Evolutionary conservation across 2,329 filamentous ascomycete genomes (phyloP).

Genomic region (Calonectria hongkongensis): DNA sequence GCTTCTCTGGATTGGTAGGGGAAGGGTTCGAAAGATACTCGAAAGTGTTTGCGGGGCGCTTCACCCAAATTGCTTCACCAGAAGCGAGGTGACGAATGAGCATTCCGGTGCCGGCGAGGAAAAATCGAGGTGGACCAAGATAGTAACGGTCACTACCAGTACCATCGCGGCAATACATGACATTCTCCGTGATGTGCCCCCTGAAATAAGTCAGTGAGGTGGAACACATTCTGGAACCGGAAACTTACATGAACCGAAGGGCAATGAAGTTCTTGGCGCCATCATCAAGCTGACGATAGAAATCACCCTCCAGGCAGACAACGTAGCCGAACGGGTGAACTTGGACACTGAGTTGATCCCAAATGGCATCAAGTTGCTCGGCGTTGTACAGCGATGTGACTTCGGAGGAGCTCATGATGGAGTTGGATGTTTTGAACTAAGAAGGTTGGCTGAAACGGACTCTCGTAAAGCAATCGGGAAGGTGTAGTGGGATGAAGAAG

Average conservation of each 20-base stretch:
- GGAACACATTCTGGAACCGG: neutral
- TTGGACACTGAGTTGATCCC: neutral
- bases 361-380: neutral
- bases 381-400: neutral
- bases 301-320: constrained; percentile 1
- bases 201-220: neutral
- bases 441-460: neutral
- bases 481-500: neutral
- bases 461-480: neutral
- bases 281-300: constrained; percentile 10
- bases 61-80: constrained; percentile 1
- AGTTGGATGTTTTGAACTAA: neutral
- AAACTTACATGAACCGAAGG: constrained; percentile 8
- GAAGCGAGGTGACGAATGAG: neutral
- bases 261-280: constrained; percentile 8
- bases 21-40: neutral
- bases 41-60: neutral
- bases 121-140: constrained; percentile 53
- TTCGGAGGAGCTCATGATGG: neutral
- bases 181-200: constrained; percentile 39
- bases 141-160: constrained; percentile 52
- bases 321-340: constrained; percentile 4
- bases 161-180: constrained; percentile 55
- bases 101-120: constrained; percentile 40
- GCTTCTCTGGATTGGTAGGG: neutral